Base-by-base conservation (phyloP, 192 early-diverging fungal genomes). In the Backusella australiensis region DNA sequence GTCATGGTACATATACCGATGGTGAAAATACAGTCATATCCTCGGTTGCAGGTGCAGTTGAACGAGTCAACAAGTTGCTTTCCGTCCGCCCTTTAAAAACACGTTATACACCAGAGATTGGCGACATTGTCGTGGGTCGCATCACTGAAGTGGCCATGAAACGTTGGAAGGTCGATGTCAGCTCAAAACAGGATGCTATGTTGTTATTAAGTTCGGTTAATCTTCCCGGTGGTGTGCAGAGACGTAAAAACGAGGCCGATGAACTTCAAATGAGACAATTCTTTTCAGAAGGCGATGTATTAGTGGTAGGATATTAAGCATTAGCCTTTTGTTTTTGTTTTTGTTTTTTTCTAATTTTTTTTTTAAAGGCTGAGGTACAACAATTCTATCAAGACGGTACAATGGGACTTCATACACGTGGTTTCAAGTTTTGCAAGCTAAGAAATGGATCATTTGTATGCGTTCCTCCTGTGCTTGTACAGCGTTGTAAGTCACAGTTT, bases 251-350 rank as follows among this genome's bases (percentile, higher is more conserved):
- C 44, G 98, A 98, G 81, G 93, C 93, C 0, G 97, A 99, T 83
- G 96, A 99, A 81, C 86, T 98, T 75, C 94, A 97, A 80, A 99
- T 99, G 97, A 89, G 95, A 53, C 91, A 89, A 35, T 97, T 97
- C 74, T 96, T 98, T 82, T 84, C 93, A 17, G 98, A 99, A 65
- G 98, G 98, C 9, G 96, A 99, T 83, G 76, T 97, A 75, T 82
- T 99, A 17, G 94, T 95, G 82, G 97, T 91, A 84, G 74, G 81
- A 29, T 26, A 29, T 29, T 29, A 29, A 0, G 29, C 29, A 29
- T 29, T 0, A 29, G 29, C 29, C 0, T 29, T 29, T 29, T 29
- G 0, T 29, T 29, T 29, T 29, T 32, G 1, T 32, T 32, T 32
- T 32, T 32, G 14, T 1, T 32, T 19, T 73, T 81, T 8, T 34